These are phyloP conservation scores for Fragilaria crotonensis DNA, from an alignment of 108 stramenopile genomes.

Conservation along the genomic window DNA sequence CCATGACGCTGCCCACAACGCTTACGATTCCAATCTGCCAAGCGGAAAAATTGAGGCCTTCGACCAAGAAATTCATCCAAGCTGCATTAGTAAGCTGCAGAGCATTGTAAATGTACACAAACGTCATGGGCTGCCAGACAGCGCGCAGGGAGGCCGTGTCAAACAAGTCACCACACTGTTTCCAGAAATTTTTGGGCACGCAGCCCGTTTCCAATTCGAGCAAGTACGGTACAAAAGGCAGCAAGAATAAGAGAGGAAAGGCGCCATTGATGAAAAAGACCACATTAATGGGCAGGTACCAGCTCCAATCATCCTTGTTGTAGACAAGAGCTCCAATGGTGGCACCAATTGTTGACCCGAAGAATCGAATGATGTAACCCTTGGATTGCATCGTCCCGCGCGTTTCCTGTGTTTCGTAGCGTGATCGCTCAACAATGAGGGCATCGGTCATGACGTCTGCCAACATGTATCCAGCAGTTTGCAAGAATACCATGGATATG, in stretches of 20 bases:
- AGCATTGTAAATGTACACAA: slow-evolving; percentile 67
- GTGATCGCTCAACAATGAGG: slow-evolving; percentile 47
- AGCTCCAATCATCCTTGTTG: slow-evolving; percentile 50
- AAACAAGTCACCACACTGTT: slow-evolving; percentile 42
- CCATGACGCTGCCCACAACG: slow-evolving; percentile 44
- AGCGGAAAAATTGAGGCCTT: slow-evolving; percentile 43
- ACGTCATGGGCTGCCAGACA: slow-evolving; percentile 73
- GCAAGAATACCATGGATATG: slow-evolving; percentile 15
- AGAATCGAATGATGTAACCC: slow-evolving; percentile 48
- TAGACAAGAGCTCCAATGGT: slow-evolving; percentile 40
- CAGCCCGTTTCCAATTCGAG: slow-evolving; percentile 23
- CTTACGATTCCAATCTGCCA: slow-evolving; percentile 48
- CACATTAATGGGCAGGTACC: slow-evolving; percentile 36
- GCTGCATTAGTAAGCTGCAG: slow-evolving; percentile 63
- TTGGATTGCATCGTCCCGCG: slow-evolving; percentile 47
- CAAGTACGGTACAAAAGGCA: slow-evolving; percentile 29
- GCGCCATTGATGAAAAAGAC: slow-evolving; percentile 43
- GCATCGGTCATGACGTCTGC: slow-evolving; percentile 71
- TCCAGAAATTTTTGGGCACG: slow-evolving; percentile 14
- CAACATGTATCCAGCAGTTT: slow-evolving; percentile 42
- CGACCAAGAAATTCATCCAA: slow-evolving; percentile 59
- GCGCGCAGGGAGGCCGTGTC: slow-evolving; percentile 48
- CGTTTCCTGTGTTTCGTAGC: slow-evolving; percentile 43
- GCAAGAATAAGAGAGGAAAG: slow-evolving; percentile 37
- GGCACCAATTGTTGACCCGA: slow-evolving; percentile 35